These are phyloP conservation scores for Marasmius oreades DNA, from an alignment of 1,284 basidiomycete genomes.

Conservation along the genomic window DNA sequence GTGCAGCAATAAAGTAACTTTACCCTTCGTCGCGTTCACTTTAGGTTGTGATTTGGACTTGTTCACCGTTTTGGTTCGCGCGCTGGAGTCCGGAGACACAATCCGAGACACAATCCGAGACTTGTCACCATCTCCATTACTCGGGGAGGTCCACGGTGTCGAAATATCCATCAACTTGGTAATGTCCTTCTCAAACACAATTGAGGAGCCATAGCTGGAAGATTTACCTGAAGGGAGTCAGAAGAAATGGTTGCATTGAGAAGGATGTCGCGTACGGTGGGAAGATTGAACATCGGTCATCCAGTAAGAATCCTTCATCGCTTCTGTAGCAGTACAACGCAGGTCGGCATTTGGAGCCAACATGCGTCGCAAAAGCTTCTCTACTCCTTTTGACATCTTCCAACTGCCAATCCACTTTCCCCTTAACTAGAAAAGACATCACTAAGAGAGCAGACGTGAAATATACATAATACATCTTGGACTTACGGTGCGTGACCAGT, in stretches of 20 bases:
- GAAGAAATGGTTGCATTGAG: not conserved
- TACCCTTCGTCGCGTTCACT: constrained; percentile 19
- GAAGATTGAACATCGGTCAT: constrained; percentile 24
- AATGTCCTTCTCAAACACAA: constrained; percentile 46
- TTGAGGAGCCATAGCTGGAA: constrained; percentile 47
- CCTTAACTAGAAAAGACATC: constrained; percentile 39
- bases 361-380: constrained; percentile 72
- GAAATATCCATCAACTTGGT: constrained; percentile 39
- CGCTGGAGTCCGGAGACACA: constrained; percentile 13
- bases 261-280: constrained; percentile 29
- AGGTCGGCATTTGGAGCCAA: constrained; percentile 71
- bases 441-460: constrained; percentile 2
- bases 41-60: constrained; percentile 43
- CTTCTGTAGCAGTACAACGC: constrained; percentile 63
- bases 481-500: constrained; percentile 77
- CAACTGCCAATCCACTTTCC: constrained; percentile 86
- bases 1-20: not conserved
- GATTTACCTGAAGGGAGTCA: constrained; percentile 40
- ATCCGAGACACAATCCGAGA: constrained; percentile 26
- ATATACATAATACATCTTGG: not conserved
- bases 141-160: constrained; percentile 28
- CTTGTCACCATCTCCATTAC: constrained; percentile 13
- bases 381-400: constrained; percentile 63
- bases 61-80: constrained; percentile 21
- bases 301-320: constrained; percentile 71